A percentile compares a stretch with the other conserved stretches of the same genome.
These are phyloP conservation scores for Calonectria honghensis DNA, from an alignment of 2,329 filamentous ascomycete genomes.

Conservation along the genomic window DNA sequence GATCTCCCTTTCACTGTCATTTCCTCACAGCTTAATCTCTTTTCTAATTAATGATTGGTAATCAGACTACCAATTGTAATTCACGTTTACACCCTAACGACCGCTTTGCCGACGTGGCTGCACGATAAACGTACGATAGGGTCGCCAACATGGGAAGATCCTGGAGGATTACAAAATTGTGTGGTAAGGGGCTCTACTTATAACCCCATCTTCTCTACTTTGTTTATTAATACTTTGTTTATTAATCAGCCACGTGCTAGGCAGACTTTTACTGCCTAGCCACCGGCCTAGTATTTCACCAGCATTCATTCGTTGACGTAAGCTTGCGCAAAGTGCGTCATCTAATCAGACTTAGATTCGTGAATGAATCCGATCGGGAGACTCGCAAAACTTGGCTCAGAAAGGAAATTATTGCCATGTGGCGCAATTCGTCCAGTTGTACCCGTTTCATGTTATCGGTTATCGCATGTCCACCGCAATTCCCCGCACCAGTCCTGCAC, in stretches of 20 bases:
- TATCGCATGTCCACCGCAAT: neutral
- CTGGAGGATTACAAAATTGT: neutral
- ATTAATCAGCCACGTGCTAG: too few relatives aligned
- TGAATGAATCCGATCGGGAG: neutral
- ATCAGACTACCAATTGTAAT: too few relatives aligned
- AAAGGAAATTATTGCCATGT: constrained; percentile 32
- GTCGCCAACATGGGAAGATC: too few relatives aligned
- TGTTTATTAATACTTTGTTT: too few relatives aligned
- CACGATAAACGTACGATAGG: too few relatives aligned
- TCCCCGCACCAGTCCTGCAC: constrained; percentile 7
- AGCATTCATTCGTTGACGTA: neutral
- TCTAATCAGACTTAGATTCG: neutral
- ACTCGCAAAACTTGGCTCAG: constrained; percentile 14
- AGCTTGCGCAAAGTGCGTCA: neutral
- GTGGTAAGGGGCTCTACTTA: neutral
- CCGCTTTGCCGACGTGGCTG: too few relatives aligned
- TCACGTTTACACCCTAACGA: too few relatives aligned
- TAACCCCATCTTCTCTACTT: too few relatives aligned
- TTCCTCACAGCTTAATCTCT: too few relatives aligned
- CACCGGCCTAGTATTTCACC: too few relatives aligned
- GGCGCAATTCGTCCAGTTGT: constrained; percentile 17
- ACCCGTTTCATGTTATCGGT: constrained; percentile 14
- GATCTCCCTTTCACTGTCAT: too few relatives aligned
- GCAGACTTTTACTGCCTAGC: neutral
- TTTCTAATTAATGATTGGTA: too few relatives aligned